Conservation (phyloP, 495 filamentous ascomycete species). For the Cercophora samala region DNA sequence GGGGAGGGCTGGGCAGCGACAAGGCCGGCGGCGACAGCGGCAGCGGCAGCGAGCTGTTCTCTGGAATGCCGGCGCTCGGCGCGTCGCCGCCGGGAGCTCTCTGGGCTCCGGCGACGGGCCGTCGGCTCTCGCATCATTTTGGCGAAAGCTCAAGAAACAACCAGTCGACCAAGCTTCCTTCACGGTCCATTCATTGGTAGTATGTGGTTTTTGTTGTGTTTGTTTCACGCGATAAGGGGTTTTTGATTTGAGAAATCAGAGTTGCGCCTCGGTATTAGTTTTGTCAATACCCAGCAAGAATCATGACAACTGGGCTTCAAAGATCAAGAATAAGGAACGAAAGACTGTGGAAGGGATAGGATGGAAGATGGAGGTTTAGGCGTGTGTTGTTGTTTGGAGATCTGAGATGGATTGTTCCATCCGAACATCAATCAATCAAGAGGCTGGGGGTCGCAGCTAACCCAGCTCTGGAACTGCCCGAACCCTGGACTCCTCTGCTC, state of each 20-base stretch:
- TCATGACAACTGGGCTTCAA: background rate
- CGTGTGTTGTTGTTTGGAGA: background rate
- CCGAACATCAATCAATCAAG: background rate
- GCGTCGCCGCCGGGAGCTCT: slow-evolving; percentile 49
- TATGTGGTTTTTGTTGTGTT: slow-evolving; percentile 6
- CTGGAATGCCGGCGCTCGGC: slow-evolving; percentile 45
- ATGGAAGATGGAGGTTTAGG: background rate
- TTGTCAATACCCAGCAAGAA: background rate
- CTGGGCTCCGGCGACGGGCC: slow-evolving; percentile 46
- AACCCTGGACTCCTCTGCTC: background rate
- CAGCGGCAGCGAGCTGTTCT: slow-evolving; percentile 44
- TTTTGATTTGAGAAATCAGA: background rate
- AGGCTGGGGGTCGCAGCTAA: background rate
- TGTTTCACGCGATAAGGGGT: slow-evolving; percentile 16
- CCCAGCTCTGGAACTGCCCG: background rate
- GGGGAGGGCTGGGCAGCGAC: slow-evolving; percentile 29
- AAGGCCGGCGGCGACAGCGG: slow-evolving; percentile 27
- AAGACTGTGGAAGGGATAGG: background rate
- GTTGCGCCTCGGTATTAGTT: background rate
- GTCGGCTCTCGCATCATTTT: slow-evolving; percentile 43
- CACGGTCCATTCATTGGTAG: slow-evolving; percentile 30
- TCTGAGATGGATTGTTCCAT: slow-evolving; percentile 1
- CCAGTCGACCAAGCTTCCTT: slow-evolving; percentile 9
- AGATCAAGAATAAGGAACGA: background rate
- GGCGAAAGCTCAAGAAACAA: slow-evolving; percentile 19